phyloP scores from a whole-genome alignment of 2,329 filamentous ascomycete genomes.

The Thielaviopsis populi region DNA sequence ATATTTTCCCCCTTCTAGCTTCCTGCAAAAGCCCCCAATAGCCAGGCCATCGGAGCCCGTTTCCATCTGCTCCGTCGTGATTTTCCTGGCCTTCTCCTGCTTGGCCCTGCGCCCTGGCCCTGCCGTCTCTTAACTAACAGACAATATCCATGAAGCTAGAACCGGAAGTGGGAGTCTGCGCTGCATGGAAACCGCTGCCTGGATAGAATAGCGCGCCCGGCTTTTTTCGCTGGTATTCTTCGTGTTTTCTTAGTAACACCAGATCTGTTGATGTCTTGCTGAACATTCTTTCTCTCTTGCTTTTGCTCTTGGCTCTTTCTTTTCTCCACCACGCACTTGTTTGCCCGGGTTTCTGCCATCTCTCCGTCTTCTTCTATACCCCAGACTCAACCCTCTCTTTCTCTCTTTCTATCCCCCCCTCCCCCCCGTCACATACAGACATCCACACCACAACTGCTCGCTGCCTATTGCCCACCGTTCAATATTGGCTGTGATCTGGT shows the following conservation, averaged over 20 bases:
- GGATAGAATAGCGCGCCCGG: not conserved
- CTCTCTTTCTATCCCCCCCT: too few relatives aligned
- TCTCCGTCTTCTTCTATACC: not conserved
- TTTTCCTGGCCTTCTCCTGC: not conserved
- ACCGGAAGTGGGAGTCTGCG: constrained; percentile 3
- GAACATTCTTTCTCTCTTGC: not conserved
- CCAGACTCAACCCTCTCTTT: not conserved
- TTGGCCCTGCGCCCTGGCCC: not conserved
- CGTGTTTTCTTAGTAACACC: not conserved
- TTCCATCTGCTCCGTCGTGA: not conserved
- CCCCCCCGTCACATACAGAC: not conserved
- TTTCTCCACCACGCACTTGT: not conserved
- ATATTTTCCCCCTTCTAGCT: not conserved
- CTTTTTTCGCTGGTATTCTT: not conserved
- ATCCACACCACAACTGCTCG: not conserved
- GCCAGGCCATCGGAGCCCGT: not conserved
- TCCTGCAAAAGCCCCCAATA: too few relatives aligned
- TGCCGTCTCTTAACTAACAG: not conserved
- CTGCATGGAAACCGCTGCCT: not conserved
- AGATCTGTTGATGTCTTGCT: too few relatives aligned
- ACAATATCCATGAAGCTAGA: not conserved
- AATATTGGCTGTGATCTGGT: not conserved
- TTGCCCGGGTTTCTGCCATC: too few relatives aligned
- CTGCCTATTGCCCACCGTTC: too few relatives aligned
- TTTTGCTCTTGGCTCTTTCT: not conserved